Conservation (phyloP, 306 rosid genomes). For the Cucurbita ficifolia region DNA sequence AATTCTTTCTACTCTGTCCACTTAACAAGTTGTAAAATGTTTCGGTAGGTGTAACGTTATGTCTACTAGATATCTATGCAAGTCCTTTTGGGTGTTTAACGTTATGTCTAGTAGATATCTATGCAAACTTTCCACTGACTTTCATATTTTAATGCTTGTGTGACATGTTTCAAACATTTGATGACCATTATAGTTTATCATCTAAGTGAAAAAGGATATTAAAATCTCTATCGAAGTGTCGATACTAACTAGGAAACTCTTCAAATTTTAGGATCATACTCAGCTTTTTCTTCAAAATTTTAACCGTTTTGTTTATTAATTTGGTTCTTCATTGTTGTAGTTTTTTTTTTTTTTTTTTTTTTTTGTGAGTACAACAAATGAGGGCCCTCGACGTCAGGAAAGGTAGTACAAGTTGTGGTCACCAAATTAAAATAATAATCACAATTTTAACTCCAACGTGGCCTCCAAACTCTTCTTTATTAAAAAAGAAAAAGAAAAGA, state of each 20-base stretch:
- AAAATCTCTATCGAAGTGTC: neutral
- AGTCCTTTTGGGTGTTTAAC: neutral
- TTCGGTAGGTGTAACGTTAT: no score
- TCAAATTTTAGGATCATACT: neutral
- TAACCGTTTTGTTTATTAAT: neutral
- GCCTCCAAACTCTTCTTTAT: neutral
- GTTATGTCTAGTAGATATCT: no score
- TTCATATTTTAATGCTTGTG: neutral
- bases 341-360: neutral
- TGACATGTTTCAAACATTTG: neutral
- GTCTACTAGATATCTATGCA: no score
- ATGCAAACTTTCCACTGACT: neutral
- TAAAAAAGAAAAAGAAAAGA: no score
- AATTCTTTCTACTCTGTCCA: neutral
- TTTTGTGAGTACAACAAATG: no score
- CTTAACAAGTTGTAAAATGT: neutral
- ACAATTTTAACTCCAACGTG: neutral
- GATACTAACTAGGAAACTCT: neutral
- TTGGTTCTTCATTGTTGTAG: neutral
- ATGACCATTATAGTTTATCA: no score
- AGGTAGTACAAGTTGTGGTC: neutral
- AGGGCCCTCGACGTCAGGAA: no score
- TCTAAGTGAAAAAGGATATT: neutral
- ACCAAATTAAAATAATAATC: neutral
- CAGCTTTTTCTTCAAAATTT: no score